Evolutionary conservation across 2,329 filamentous ascomycete genomes (phyloP).

Genomic region (Ophiostoma montium): DNA sequence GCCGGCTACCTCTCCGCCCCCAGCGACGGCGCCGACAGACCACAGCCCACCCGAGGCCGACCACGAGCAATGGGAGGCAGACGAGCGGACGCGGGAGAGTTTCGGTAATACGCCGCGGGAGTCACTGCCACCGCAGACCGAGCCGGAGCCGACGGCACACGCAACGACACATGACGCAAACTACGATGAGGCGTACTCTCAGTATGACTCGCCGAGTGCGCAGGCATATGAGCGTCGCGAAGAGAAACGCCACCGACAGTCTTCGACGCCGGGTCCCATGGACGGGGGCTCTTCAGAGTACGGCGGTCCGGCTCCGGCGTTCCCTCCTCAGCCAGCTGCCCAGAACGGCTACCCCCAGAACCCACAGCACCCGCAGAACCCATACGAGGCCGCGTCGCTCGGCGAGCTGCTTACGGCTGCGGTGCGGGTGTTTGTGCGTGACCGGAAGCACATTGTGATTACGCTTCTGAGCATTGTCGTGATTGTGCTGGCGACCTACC

Average conservation of each 20-base stretch:
- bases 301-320: not conserved
- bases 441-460: constrained; percentile 47
- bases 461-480: constrained; percentile 38
- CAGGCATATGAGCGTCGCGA: constrained; percentile 21
- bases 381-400: constrained; percentile 32
- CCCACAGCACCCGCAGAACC: not conserved
- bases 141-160: not conserved
- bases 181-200: constrained; percentile 12
- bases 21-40: not conserved
- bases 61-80: constrained; percentile 26
- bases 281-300: not conserved
- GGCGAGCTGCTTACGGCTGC: constrained; percentile 40
- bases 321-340: not conserved
- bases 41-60: not conserved
- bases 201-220: constrained; percentile 17
- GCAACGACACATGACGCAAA: not conserved
- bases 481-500: constrained; percentile 31
- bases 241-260: constrained; percentile 15
- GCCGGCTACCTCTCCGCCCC: constrained; percentile 7
- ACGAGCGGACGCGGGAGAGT: constrained; percentile 39
- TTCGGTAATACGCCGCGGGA: constrained; percentile 27
- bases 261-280: not conserved
- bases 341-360: not conserved
- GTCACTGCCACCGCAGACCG: not conserved
- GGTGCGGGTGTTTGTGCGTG: constrained; percentile 37